A percentile compares a stretch with the other conserved stretches of the same genome.
phyloP scores from a whole-genome alignment of 192 early-diverging fungal genomes.

The Phlyctochytrium planicorne region DNA sequence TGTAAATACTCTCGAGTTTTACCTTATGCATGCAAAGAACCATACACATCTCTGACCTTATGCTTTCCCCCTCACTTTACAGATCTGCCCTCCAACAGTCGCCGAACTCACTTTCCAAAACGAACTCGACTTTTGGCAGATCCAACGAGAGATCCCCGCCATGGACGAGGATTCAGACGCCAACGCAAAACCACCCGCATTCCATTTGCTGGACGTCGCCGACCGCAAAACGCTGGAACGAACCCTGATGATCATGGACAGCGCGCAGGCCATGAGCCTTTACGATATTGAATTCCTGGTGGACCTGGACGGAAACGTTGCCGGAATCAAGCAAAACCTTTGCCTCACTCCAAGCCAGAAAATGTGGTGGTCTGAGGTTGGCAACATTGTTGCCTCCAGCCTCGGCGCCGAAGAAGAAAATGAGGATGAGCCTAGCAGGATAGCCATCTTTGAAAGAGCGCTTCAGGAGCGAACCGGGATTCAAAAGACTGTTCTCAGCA shows the following conservation, averaged over 20 bases:
- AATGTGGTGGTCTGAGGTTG: not conserved
- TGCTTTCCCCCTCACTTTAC: not conserved
- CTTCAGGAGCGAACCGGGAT: too few relatives aligned
- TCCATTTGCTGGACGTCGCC: not conserved
- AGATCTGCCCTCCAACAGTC: slow-evolving; percentile 3
- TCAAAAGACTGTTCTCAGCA: too few relatives aligned
- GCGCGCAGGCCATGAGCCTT: not conserved
- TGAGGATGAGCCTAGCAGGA: too few relatives aligned
- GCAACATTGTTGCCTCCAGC: not conserved
- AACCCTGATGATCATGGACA: slow-evolving; percentile 2
- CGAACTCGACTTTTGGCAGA: slow-evolving; percentile 7
- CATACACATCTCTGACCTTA: not conserved
- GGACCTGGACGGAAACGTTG: not conserved
- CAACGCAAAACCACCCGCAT: not conserved
- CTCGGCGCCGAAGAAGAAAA: too few relatives aligned
- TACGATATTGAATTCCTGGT: not conserved
- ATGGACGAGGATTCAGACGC: not conserved
- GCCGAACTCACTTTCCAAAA: not conserved
- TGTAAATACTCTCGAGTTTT: too few relatives aligned
- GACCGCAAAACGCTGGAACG: not conserved
- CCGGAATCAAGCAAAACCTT: not conserved
- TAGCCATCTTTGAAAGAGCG: too few relatives aligned
- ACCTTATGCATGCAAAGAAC: too few relatives aligned
- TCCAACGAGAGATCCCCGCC: not conserved
- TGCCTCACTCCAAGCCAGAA: not conserved